Conservation (phyloP, 73 alveolate species). For the Stentor roeselii region DNA sequence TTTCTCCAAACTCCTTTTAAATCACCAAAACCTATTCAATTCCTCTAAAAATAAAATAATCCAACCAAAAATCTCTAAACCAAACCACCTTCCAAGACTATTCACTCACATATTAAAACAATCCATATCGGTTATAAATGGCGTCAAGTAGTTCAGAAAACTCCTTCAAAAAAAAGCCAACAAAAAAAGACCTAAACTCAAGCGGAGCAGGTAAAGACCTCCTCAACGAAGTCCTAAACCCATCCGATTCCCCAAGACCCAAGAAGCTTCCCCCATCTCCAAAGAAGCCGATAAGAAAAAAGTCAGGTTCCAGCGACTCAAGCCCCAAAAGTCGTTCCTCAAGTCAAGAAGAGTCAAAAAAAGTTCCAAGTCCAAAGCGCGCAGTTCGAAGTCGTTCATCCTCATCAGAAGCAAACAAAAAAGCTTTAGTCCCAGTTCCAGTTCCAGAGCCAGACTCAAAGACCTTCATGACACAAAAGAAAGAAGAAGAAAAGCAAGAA, state of each 20-base stretch:
- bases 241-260: background rate
- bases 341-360: background rate
- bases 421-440: background rate
- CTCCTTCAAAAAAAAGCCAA: background rate
- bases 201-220: background rate
- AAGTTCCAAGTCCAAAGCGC: background rate
- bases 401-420: background rate
- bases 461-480: conserved; percentile 38
- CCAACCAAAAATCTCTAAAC: too few species aligned
- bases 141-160: background rate
- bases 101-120: too few species aligned
- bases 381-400: background rate
- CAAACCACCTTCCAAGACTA: too few species aligned
- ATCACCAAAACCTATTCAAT: too few species aligned
- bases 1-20: too few species aligned
- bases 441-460: conserved; percentile 25
- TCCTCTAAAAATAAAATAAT: too few species aligned
- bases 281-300: too few species aligned
- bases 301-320: background rate
- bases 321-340: background rate
- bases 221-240: background rate
- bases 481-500: conserved; percentile 44
- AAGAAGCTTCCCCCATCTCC: background rate
- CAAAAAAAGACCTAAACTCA: background rate
- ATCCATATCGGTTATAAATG: too few species aligned